These are phyloP conservation scores for Kandelia obovata DNA, from an alignment of 345 rosid genomes.

Conservation along the genomic window DNA sequence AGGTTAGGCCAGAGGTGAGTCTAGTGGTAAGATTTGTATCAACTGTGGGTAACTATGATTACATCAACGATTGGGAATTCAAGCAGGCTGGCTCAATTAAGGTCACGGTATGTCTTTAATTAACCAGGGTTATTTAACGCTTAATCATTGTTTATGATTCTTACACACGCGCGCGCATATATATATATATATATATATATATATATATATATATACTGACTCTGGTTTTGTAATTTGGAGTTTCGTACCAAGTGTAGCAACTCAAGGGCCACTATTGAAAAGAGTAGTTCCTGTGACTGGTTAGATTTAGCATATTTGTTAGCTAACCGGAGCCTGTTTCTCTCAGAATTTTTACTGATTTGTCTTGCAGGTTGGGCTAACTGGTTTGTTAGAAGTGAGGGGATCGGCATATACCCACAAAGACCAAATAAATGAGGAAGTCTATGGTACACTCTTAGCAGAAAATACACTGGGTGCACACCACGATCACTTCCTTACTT, in stretches of 20 bases:
- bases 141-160: too few species aligned
- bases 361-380: conserved; percentile 41
- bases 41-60: conserved; percentile 27
- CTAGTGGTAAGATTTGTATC: conserved; percentile 50
- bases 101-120: conserved; percentile 8
- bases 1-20: conserved; percentile 48
- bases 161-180: too few species aligned
- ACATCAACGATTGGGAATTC: conserved; percentile 24
- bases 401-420: conserved; percentile 28
- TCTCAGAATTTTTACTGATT: not conserved
- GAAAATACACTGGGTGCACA: conserved; percentile 37
- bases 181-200: too few species aligned
- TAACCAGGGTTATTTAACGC: too few species aligned
- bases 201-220: too few species aligned
- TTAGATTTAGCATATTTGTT: too few species aligned
- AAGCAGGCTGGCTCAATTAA: conserved; percentile 43
- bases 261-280: too few species aligned
- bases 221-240: too few species aligned
- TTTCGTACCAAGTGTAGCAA: too few species aligned
- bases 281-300: too few species aligned
- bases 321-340: too few species aligned
- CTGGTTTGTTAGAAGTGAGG: conserved; percentile 48
- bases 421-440: conserved; percentile 38
- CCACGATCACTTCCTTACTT: conserved; percentile 55
- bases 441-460: conserved; percentile 44